Percentiles rank a stretch among this genome's conserved stretches.
These are phyloP conservation scores for Beauveria australis DNA, from an alignment of 2,329 filamentous ascomycete genomes.

Conservation along the genomic window DNA sequence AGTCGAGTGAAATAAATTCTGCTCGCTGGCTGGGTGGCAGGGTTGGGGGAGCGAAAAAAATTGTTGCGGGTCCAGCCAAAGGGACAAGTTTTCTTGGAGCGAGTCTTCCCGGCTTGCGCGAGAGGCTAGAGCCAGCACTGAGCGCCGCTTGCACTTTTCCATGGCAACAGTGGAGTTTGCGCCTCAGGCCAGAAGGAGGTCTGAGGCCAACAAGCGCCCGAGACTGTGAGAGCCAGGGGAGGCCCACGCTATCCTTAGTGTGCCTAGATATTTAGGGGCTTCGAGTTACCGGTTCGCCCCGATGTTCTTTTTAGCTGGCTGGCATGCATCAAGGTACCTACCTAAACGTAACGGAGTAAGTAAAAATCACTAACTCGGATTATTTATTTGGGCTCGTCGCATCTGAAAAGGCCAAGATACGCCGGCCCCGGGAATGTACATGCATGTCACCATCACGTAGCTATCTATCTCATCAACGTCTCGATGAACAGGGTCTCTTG, in stretches of 20 bases:
- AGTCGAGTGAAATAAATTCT: conserved; percentile 36
- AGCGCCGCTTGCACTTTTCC: conserved; percentile 10
- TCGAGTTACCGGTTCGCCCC: conserved; percentile 12
- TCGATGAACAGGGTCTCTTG: too few species aligned
- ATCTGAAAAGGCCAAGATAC: not conserved
- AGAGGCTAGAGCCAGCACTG: conserved; percentile 19
- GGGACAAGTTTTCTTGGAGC: conserved; percentile 41
- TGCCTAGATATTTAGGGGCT: not conserved
- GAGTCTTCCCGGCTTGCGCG: conserved; percentile 42
- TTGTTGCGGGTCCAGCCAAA: conserved; percentile 35
- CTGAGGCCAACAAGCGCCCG: not conserved
- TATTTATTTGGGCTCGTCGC: not conserved
- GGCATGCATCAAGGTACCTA: not conserved
- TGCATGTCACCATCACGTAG: too few species aligned
- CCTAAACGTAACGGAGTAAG: not conserved
- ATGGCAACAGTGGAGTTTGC: conserved; percentile 12
- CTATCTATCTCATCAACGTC: too few species aligned
- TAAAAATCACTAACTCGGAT: too few species aligned
- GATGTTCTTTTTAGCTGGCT: conserved; percentile 1
- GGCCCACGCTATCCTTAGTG: not conserved
- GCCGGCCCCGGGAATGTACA: too few species aligned
- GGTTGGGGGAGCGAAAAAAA: conserved; percentile 40
- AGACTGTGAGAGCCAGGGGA: not conserved
- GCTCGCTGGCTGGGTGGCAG: conserved; percentile 35
- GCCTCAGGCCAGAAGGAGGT: conserved; percentile 11